These are phyloP conservation scores for Mangifera indica DNA, from an alignment of 345 rosid species.

Conservation along the genomic window DNA sequence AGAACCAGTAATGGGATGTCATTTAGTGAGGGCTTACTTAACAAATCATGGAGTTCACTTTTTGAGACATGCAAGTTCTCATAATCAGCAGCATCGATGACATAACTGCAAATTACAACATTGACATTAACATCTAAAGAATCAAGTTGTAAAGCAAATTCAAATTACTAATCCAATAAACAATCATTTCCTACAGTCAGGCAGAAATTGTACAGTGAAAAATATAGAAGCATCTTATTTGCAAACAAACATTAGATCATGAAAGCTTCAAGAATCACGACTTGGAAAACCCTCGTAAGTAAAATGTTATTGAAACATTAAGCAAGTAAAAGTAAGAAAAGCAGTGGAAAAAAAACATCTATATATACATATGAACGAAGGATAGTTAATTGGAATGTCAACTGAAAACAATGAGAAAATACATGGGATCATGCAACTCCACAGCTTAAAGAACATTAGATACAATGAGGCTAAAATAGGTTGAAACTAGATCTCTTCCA, in stretches of 20 bases:
- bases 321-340: not conserved
- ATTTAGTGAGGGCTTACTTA: slow-evolving; percentile 59
- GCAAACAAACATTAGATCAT: not conserved
- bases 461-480: not conserved
- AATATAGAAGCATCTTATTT: not conserved
- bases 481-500: slow-evolving; percentile 1
- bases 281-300: not conserved
- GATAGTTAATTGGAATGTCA: not conserved
- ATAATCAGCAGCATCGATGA: slow-evolving; percentile 68
- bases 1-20: slow-evolving; percentile 71
- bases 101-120: slow-evolving; percentile 44
- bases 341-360: not conserved
- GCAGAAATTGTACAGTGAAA: not conserved
- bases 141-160: not conserved
- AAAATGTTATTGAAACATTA: not conserved
- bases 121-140: not conserved
- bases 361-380: not conserved
- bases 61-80: slow-evolving; percentile 60
- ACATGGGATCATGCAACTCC: not conserved
- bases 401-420: slow-evolving; percentile 7
- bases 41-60: slow-evolving; percentile 70
- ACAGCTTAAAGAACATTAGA: not conserved
- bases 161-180: not conserved
- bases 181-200: not conserved
- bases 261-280: too few relatives aligned